Conservation (phyloP, 768 basidiomycete species). For the Boletus pseudopeckii region DNA sequence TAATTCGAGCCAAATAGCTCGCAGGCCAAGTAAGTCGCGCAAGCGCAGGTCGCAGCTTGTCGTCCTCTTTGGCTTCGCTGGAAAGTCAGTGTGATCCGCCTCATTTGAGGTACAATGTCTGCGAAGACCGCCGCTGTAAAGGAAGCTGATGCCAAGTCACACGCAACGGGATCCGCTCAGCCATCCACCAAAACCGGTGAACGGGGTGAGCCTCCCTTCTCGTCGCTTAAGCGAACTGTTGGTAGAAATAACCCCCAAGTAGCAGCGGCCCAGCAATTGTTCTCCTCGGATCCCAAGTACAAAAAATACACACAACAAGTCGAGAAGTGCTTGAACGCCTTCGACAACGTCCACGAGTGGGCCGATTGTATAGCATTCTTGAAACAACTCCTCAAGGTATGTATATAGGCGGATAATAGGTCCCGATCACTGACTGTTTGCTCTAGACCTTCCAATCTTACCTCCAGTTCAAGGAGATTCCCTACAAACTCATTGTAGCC, state of each 20-base stretch:
- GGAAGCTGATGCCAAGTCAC: conserved; percentile 18
- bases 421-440: not conserved
- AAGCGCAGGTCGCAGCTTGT: not conserved
- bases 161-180: conserved; percentile 7
- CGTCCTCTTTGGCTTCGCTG: conserved; percentile 2
- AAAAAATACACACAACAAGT: conserved; percentile 92
- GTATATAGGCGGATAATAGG: conserved; percentile 1
- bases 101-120: conserved; percentile 19
- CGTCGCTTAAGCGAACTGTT: not conserved
- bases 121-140: conserved; percentile 13
- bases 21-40: not conserved
- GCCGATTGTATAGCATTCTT: conserved; percentile 98
- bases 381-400: conserved; percentile 87
- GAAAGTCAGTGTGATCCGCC: conserved; percentile 12
- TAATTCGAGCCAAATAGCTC: conserved; percentile 3
- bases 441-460: conserved; percentile 86
- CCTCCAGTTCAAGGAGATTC: conserved; percentile 94
- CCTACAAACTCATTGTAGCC: conserved; percentile 88
- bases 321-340: conserved; percentile 87
- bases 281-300: conserved; percentile 84
- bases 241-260: not conserved
- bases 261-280: conserved; percentile 53
- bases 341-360: conserved; percentile 98
- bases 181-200: conserved; percentile 21
- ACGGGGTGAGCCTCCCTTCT: conserved; percentile 29